Evolutionary conservation across 371 early-diverging fungal species (phyloP).

Genomic region (Choanephora cucurbitarum): DNA sequence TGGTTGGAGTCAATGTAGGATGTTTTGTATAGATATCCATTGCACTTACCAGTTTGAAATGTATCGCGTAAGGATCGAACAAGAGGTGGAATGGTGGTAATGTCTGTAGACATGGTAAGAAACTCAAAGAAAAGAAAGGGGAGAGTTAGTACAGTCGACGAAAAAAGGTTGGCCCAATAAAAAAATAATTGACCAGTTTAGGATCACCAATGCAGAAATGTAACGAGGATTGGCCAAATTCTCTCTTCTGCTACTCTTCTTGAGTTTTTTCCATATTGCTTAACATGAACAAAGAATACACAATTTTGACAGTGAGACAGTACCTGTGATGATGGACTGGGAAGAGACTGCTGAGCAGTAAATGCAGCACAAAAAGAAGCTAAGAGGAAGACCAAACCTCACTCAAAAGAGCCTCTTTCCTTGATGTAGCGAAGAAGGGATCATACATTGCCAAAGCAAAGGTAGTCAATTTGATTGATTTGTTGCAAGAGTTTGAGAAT

Average conservation of each 20-base stretch:
- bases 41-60: too few relatives aligned
- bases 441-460: slow-evolving; percentile 24
- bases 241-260: slow-evolving; percentile 9
- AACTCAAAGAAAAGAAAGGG: too few relatives aligned
- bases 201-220: slow-evolving; percentile 5
- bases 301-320: slow-evolving; percentile 13
- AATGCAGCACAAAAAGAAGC: slow-evolving; percentile 23
- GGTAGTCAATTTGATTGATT: slow-evolving; percentile 23
- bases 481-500: slow-evolving; percentile 24
- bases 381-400: slow-evolving; percentile 19
- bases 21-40: too few relatives aligned
- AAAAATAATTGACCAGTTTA: slow-evolving; percentile 2
- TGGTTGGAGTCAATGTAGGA: too few relatives aligned
- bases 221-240: slow-evolving; percentile 2
- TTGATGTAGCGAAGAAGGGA: slow-evolving; percentile 18
- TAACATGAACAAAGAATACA: slow-evolving; percentile 19
- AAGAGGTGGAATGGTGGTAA: too few relatives aligned
- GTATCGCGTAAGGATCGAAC: too few relatives aligned
- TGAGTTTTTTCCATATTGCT: slow-evolving; percentile 16
- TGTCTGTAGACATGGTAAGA: too few relatives aligned
- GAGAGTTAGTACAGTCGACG: too few relatives aligned
- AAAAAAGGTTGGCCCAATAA: too few relatives aligned
- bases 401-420: slow-evolving; percentile 16
- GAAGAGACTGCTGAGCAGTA: too few relatives aligned
- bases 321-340: slow-evolving; percentile 22